phyloP scores from a whole-genome alignment of 805 yeast species.

The Hermanozyma aechmeae region DNA sequence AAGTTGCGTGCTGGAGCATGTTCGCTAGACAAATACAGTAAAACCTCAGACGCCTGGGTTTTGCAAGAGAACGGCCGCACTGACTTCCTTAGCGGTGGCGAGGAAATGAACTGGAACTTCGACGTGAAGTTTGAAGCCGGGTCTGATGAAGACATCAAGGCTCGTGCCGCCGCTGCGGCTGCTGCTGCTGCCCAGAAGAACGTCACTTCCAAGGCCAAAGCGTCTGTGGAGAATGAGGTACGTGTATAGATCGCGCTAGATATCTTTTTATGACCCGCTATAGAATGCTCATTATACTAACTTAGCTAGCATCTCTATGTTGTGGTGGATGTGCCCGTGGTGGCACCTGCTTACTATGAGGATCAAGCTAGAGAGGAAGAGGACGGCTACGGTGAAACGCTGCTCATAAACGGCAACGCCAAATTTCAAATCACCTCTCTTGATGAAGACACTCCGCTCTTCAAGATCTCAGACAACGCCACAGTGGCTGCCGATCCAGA shows the following conservation, averaged over 20 bases:
- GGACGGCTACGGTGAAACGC: constrained; percentile 7
- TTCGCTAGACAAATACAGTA: constrained; percentile 58
- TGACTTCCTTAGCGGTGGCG: constrained; percentile 63
- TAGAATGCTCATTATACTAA: constrained; percentile 13
- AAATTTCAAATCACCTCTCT: constrained; percentile 29
- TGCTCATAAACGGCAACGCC: constrained; percentile 30
- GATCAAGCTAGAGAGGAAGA: constrained; percentile 4
- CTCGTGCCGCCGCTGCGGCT: constrained; percentile 32
- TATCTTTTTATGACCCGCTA: constrained; percentile 1
- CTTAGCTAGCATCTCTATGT: constrained; percentile 24
- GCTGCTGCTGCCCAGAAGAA: no score
- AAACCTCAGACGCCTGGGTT: constrained; percentile 41
- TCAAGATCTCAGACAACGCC: constrained; percentile 26
- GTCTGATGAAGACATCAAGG: constrained; percentile 72
- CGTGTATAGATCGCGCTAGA: constrained; percentile 10
- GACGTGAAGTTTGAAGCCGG: constrained; percentile 75
- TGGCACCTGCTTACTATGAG: constrained; percentile 10
- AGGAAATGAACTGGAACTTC: constrained; percentile 93
- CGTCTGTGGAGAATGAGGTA: constrained; percentile 17
- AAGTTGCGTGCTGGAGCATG: constrained; percentile 71
- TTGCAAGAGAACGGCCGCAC: constrained; percentile 64
- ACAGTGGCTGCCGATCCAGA: constrained; percentile 10
- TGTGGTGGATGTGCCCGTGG: constrained; percentile 23
- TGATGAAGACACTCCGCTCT: constrained; percentile 22
- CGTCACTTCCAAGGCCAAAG: constrained; percentile 7